These are phyloP conservation scores for Diaporthe nobilis DNA, from an alignment of 2,329 filamentous ascomycete species.

Conservation along the genomic window DNA sequence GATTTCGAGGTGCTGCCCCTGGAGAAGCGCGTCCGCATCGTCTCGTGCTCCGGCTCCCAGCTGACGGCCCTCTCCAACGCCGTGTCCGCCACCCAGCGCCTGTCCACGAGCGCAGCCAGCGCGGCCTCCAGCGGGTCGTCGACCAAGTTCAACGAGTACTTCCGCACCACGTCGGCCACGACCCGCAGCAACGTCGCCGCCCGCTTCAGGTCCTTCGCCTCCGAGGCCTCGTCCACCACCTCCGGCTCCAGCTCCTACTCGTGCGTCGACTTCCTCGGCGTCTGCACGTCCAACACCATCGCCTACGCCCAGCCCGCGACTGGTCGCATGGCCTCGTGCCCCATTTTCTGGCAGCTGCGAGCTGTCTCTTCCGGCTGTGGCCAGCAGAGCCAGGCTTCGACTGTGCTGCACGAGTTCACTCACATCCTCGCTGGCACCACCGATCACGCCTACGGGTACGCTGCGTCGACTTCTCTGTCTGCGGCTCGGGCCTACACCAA, in stretches of 20 bases:
- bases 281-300: slow-evolving; percentile 23
- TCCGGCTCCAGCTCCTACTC: slow-evolving; percentile 27
- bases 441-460: slow-evolving; percentile 25
- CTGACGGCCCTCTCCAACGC: slow-evolving; percentile 26
- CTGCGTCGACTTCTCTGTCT: slow-evolving; percentile 26
- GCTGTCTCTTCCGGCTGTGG: slow-evolving; percentile 8
- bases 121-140: slow-evolving; percentile 22
- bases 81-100: slow-evolving; percentile 15
- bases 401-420: slow-evolving; percentile 34
- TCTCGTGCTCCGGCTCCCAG: slow-evolving; percentile 34
- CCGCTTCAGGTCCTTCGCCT: slow-evolving; percentile 17
- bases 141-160: slow-evolving; percentile 36
- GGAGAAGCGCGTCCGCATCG: slow-evolving; percentile 27
- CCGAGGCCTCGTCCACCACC: slow-evolving; percentile 18
- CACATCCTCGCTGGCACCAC: slow-evolving; percentile 20
- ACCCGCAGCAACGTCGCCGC: slow-evolving; percentile 30
- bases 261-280: slow-evolving; percentile 31
- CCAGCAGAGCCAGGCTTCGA: slow-evolving; percentile 33
- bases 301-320: slow-evolving; percentile 34
- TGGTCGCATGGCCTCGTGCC: slow-evolving; percentile 27
- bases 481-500: background rate
- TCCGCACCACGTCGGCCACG: slow-evolving; percentile 25
- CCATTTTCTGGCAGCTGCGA: slow-evolving; percentile 17
- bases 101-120: slow-evolving; percentile 3
- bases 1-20: background rate